Evolutionary conservation across 1,139 yeast species (phyloP), one percentile per base, ranked within the genome.

Genomic region (Debaryomycetaceae sp.): DNA sequence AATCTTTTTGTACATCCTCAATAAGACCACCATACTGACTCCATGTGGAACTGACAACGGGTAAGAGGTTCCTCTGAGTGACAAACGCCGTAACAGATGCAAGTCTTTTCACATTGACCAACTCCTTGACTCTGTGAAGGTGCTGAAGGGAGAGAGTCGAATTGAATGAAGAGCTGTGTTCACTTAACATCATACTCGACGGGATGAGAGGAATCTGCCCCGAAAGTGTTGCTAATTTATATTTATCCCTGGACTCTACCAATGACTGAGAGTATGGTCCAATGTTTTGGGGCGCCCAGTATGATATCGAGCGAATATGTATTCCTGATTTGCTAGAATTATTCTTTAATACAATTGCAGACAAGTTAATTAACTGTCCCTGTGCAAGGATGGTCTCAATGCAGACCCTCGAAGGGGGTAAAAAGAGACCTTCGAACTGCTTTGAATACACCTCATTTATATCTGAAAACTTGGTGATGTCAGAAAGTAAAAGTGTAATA

Each of bases 221-320:
- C 33, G 97, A 87, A n/a, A 89, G 63, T 33, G 79, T 75, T 0
- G 86, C 81, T 6, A 79, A 51, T 31, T 67, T 61, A 41, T 58
- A 56, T 6, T 41, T 41, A 24, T 75, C 71, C 14, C 63, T 64
- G 6, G 58, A 58, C 40, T 72, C 76, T 37, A 79, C 67, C 9
- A 82, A 78, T 1, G 92, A 78, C 60, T 92, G 98, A 0, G 98
- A 91, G 58, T 92, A 92, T 0, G 98, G 98, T 0, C 98, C 98
- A 41, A 92, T 92, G 51, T 92, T 92, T 35, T 95, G 94, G 0
- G 98, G 98, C 0, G 97, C 97, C 98, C 98, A 92, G 58, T 84
- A 89, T 22, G 96, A 88, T 42, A 92, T 72, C 1, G 98, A 88
- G 51, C 92, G 88, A 4, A 92, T 87, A 56, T 92, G 98, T 17